Evolutionary conservation across 768 basidiomycete genomes (phyloP), one percentile per base, ranked within the genome.

Genomic region (Leccinum sublutescens): DNA sequence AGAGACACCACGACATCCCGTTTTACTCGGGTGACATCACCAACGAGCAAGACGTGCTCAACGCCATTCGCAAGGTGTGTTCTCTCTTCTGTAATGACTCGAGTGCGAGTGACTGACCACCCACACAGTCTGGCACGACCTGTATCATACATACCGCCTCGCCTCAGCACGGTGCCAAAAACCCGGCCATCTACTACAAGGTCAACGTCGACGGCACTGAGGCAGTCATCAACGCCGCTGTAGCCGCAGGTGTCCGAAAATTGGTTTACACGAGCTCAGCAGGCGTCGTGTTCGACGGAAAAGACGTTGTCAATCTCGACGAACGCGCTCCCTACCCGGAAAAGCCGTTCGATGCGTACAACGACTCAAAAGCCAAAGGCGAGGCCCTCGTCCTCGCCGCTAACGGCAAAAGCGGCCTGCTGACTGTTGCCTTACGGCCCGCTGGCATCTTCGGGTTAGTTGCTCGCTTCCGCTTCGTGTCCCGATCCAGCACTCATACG

Each of bases 121-220:
- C 25, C 21, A 17, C 52, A 36, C 55, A 93, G 89, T 88, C 88
- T 61, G 85, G 86, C 40, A 82, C 93, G 27, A 95, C 93, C 0
- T 92, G 90, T 67, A 90, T 98, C 62, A 93, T 99, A 62, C 97
- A 99, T 73, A 98, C 95, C 10, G 97, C 95, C 17, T 95, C 95
- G 7, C 87, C 86, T 0, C 84, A 84, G 5, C 89, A 86, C 64
- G 91, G 84, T 14, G 81, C 79, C 54, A 83, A 84, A 57, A 80
- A 90, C 63, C 79, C 84, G 0, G 84, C 84, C 2, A 70, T 98
- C 10, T 97, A 91, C 77, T 87, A 84, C 75, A 93, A 90, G 70
- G 96, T 99, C 66, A 98, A 98, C 70, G 93, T 98, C 5, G 86
- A 93, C 40, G 96, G 95, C 7, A 96, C 95, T 1, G 83, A 83